A percentile compares a stretch with the other conserved stretches of the same genome.
Conservation (phyloP, 2,329 filamentous ascomycete genomes). For the Calonectria naviculata region DNA sequence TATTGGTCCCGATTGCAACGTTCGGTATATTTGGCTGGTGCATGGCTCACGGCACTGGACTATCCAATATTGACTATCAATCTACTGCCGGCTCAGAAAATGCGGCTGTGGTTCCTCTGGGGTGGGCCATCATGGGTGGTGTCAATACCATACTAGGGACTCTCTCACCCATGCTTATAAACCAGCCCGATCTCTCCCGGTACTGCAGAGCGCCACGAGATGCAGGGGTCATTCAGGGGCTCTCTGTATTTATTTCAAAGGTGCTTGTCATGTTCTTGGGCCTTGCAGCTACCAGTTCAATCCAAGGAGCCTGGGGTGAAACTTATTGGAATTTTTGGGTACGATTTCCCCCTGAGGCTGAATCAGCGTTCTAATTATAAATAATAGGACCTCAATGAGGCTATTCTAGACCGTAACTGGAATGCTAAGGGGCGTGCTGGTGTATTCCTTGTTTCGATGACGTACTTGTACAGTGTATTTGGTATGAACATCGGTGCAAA, state of each 20-base stretch:
- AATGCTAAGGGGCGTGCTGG: background rate
- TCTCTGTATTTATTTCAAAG: background rate
- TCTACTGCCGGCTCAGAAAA: background rate
- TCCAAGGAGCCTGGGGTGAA: background rate
- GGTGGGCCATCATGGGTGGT: background rate
- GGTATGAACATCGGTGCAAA: background rate
- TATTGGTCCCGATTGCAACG: background rate
- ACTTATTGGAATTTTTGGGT: background rate
- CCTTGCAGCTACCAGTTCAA: background rate
- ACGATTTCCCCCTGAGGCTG: background rate
- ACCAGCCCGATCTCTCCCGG: background rate
- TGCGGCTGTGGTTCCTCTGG: background rate
- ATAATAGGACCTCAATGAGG: background rate
- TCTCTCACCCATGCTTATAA: background rate
- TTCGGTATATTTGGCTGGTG: background rate
- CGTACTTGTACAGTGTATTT: background rate
- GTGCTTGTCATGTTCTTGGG: background rate
- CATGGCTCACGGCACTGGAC: background rate
- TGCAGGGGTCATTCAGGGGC: background rate
- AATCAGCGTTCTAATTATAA: background rate
- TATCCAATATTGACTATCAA: background rate
- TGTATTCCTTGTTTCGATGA: background rate
- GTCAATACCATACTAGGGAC: background rate
- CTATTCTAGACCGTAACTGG: background rate
- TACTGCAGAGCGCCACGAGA: background rate